These are phyloP conservation scores for Volvariella surrecta DNA, from an alignment of 1,284 basidiomycete genomes.

Conservation along the genomic window DNA sequence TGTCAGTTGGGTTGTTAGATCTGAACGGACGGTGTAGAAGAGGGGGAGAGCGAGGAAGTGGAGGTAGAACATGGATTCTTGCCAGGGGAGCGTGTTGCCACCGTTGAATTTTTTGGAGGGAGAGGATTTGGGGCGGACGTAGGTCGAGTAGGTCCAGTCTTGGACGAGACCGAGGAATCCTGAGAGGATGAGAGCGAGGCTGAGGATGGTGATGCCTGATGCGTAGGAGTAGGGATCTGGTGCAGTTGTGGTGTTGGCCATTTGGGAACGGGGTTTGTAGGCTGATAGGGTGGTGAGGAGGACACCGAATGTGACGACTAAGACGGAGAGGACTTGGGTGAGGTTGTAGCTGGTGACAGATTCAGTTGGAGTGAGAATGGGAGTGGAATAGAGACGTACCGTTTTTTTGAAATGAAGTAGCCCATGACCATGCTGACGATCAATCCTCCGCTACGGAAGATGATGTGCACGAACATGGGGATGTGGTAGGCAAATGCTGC, in stretches of 20 bases:
- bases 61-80: conserved; percentile 88
- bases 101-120: conserved; percentile 8
- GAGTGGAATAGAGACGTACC: conserved; percentile 27
- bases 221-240: conserved; percentile 41
- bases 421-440: conserved; percentile 76
- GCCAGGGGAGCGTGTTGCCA: conserved; percentile 44
- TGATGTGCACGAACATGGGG: conserved; percentile 91
- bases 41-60: conserved; percentile 70
- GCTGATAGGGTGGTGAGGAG: conserved; percentile 79
- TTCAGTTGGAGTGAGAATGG: conserved; percentile 1
- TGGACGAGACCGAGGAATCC: conserved; percentile 84
- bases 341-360: conserved; percentile 48
- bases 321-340: conserved; percentile 63
- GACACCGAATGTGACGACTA: conserved; percentile 78
- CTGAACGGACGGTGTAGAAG: conserved; percentile 51
- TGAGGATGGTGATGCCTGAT: conserved; percentile 68
- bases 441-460: conserved; percentile 88
- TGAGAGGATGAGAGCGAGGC: conserved; percentile 71
- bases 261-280: conserved; percentile 23
- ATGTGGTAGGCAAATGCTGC: conserved; percentile 81
- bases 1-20: conserved; percentile 42
- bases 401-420: conserved; percentile 50
- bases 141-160: conserved; percentile 70
- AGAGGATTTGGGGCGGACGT: conserved; percentile 32
- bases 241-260: conserved; percentile 12